phyloP scores from a whole-genome alignment of 2,329 filamentous ascomycete species.

The Penicillium sp. region DNA sequence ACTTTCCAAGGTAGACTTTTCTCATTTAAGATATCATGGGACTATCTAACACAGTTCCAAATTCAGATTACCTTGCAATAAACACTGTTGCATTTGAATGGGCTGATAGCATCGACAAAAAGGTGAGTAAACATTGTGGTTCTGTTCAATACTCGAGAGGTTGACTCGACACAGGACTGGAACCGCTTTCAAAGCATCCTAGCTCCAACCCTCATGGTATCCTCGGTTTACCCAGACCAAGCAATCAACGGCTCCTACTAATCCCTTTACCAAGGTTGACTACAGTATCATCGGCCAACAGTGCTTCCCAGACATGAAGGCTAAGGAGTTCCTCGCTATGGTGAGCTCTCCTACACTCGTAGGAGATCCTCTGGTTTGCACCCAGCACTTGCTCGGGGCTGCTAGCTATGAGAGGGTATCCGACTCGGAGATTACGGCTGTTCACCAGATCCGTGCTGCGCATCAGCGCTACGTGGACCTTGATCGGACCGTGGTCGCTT shows the following conservation, averaged over 20 bases:
- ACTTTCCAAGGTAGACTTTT: neutral
- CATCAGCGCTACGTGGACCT: constrained; percentile 60
- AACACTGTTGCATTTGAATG: constrained; percentile 12
- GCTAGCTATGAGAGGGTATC: constrained; percentile 7
- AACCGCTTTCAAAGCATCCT: constrained; percentile 9
- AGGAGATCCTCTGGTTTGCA: constrained; percentile 20
- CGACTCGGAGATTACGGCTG: constrained; percentile 51
- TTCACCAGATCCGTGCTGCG: constrained; percentile 61
- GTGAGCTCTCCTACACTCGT: constrained; percentile 21
- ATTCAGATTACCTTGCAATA: constrained; percentile 3
- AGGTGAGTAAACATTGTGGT: neutral
- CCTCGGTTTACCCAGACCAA: neutral
- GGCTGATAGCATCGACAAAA: constrained; percentile 20
- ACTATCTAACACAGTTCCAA: neutral
- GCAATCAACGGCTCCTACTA: neutral
- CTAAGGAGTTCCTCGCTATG: constrained; percentile 17
- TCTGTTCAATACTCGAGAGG: neutral
- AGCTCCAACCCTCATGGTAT: constrained; percentile 13
- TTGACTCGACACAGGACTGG: constrained; percentile 11
- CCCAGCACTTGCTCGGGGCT: constrained; percentile 27
- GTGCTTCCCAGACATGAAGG: constrained; percentile 5
- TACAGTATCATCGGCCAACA: constrained; percentile 18
- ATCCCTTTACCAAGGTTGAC: constrained; percentile 11
- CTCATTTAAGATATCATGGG: too few species aligned
- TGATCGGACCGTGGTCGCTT: constrained; percentile 47